Evolutionary conservation across 2,329 filamentous ascomycete species (phyloP), one percentile per base, ranked within the genome.

Genomic region (Colletotrichum sp.): DNA sequence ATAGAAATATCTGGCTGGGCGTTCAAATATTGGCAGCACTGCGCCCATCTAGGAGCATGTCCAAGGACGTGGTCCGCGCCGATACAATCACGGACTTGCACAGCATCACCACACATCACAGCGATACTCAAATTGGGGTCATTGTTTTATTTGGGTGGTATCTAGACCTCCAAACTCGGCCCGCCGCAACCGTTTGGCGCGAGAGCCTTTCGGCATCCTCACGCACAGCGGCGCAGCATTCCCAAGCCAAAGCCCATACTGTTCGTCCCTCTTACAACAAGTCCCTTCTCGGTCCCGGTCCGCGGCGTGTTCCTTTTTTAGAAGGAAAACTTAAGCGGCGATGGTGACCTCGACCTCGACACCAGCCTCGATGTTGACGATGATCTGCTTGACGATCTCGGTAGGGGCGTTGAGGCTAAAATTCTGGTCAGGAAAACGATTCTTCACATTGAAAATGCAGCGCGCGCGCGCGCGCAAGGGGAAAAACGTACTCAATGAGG

Each of bases 331-430:
- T 89, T 94, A 95, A 86, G 95, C 94, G 85, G 95, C 95, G 85
- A 97, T 97, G 86, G 95, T 97, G 83, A 97, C 95, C 92, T 97
- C 95, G 82, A 97, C 95, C 92, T 97, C 95, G 85, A 97, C 95
- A 90, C 95, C 95, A 80, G 95, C 95, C 91, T 97, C 95, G 87
- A 97, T 97, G 91, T 97, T 98, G 91, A 97, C 94, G 87, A 97
- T 97, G 91, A 97, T 96, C 89, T 95, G 94, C 94, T 98, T 98
- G 90, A 98, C 95, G 81, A 96, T 94, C 93, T 99, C 97, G 84
- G 97, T 99, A 79, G 97, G 97, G 83, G 97, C 97, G 90, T 98
- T 96, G 81, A 99, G 91, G 89, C 93, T 94, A 15, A 18, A 10
- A 1, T 0, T 5, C 8, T 38, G 28, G 67, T 79, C 64, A 81